Percentiles rank a stretch among this genome's conserved stretches.
phyloP scores from a whole-genome alignment of 768 basidiomycete genomes.

The Collybiopsis luxurians region DNA sequence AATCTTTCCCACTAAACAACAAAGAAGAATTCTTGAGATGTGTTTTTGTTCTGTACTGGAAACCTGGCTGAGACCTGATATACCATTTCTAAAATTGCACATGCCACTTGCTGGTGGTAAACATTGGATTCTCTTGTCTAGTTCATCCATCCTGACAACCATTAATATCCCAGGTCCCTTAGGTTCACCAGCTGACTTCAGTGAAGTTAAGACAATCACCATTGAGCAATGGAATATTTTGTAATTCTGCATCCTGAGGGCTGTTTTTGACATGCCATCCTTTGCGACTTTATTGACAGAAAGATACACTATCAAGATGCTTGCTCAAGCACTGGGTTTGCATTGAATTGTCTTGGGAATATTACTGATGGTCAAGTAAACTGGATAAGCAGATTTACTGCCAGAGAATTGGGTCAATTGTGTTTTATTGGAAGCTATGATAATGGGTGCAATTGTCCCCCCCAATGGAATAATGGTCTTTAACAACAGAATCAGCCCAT shows the following conservation, averaged over 20 bases:
- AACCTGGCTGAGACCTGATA: not conserved
- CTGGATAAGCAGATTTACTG: constrained; percentile 29
- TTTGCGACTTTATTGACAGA: constrained; percentile 9
- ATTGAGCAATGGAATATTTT: too few relatives aligned
- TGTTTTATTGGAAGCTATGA: constrained; percentile 26
- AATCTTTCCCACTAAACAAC: not conserved
- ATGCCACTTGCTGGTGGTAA: not conserved
- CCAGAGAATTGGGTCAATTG: constrained; percentile 23
- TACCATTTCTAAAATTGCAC: not conserved
- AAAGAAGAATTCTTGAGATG: not conserved
- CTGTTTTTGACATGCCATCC: too few relatives aligned
- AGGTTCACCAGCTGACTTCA: not conserved
- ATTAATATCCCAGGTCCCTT: constrained; percentile 15
- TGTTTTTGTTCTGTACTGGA: not conserved
- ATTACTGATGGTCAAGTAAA: constrained; percentile 32
- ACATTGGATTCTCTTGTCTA: not conserved
- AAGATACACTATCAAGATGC: constrained; percentile 12
- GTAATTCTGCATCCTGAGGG: too few relatives aligned
- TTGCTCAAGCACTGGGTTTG: not conserved
- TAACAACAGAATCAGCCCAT: not conserved
- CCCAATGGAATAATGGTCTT: not conserved
- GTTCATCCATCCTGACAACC: not conserved
- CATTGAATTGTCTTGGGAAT: constrained; percentile 17
- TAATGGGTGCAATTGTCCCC: not conserved
- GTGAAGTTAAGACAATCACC: too few relatives aligned